These are phyloP conservation scores for Tricholoma furcatifolium DNA, from an alignment of 768 basidiomycete species.

Conservation along the genomic window DNA sequence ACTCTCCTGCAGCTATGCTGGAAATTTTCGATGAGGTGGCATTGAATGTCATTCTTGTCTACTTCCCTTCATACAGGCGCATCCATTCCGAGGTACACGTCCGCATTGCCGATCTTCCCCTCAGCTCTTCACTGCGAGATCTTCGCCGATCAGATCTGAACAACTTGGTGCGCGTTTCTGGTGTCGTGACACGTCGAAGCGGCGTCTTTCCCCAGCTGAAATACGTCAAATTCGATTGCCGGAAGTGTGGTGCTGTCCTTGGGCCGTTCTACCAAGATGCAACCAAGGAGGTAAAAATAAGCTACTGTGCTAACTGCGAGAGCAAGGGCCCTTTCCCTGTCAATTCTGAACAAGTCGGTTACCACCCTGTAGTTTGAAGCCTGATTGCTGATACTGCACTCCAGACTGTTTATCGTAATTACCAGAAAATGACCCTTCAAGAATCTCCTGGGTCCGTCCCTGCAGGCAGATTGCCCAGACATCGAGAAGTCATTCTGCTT, in stretches of 20 bases:
- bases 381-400: no score
- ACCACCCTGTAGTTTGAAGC: no score
- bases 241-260: slow-evolving; percentile 88
- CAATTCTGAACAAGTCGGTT: slow-evolving; percentile 88
- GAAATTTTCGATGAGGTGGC: slow-evolving; percentile 95
- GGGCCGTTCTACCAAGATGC: slow-evolving; percentile 99
- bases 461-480: slow-evolving; percentile 93
- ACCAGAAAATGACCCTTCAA: slow-evolving; percentile 98
- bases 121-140: slow-evolving; percentile 88
- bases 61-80: slow-evolving; percentile 93
- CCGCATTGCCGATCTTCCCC: slow-evolving; percentile 91
- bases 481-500: slow-evolving; percentile 93
- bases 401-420: slow-evolving; percentile 96
- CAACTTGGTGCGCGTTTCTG: slow-evolving; percentile 91
- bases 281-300: slow-evolving; percentile 89
- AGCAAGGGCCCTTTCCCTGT: slow-evolving; percentile 93
- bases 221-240: slow-evolving; percentile 98
- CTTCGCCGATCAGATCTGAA: slow-evolving; percentile 91
- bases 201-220: slow-evolving; percentile 99
- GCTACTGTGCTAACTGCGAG: slow-evolving; percentile 93
- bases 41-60: slow-evolving; percentile 89
- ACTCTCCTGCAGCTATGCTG: slow-evolving; percentile 91
- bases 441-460: slow-evolving; percentile 98
- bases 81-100: slow-evolving; percentile 99
- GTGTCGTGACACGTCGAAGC: slow-evolving; percentile 92